Evolutionary conservation across 139 green algal genomes (phyloP).

Genomic region (Chlorella sorokiniana): DNA sequence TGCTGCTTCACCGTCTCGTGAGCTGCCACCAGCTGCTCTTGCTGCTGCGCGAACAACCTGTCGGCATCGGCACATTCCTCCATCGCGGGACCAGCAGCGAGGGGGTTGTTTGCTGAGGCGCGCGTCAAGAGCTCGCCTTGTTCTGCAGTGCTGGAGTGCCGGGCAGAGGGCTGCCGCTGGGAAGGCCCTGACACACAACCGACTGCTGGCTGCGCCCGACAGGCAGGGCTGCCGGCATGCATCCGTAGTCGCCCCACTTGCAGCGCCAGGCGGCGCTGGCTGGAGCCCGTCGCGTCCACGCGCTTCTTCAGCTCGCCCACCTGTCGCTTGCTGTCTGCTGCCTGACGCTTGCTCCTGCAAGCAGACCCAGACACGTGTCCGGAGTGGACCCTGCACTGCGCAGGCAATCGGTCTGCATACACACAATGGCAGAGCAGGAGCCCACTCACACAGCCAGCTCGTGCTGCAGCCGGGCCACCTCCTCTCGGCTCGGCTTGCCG

Average conservation of each 20-base stretch:
- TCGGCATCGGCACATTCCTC: not conserved
- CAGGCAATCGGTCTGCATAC: not conserved
- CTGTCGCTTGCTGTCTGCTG: slow-evolving; percentile 43
- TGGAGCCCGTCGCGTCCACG: slow-evolving; percentile 53
- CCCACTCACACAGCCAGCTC: slow-evolving; percentile 53
- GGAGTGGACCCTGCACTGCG: not conserved
- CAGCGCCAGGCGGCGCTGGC: slow-evolving; percentile 61
- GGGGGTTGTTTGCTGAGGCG: not conserved
- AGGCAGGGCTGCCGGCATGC: not conserved
- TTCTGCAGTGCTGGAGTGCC: no score
- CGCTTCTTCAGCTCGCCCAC: slow-evolving; percentile 52
- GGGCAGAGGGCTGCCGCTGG: no score
- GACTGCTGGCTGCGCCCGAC: not conserved
- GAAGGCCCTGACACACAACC: not conserved
- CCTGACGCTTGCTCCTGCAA: slow-evolving; percentile 35
- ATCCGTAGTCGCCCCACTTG: slow-evolving; percentile 16
- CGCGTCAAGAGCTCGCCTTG: not conserved
- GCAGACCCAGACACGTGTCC: not conserved
- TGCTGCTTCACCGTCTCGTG: slow-evolving; percentile 38
- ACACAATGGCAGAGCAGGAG: not conserved
- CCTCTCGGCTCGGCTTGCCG: slow-evolving; percentile 51
- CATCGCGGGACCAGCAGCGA: not conserved
- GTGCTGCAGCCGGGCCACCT: slow-evolving; percentile 58
- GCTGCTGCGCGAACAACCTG: slow-evolving; percentile 61
- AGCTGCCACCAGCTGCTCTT: slow-evolving; percentile 67